phyloP scores from a whole-genome alignment of 2,329 filamentous ascomycete species.

The Colletotrichum filicis region DNA sequence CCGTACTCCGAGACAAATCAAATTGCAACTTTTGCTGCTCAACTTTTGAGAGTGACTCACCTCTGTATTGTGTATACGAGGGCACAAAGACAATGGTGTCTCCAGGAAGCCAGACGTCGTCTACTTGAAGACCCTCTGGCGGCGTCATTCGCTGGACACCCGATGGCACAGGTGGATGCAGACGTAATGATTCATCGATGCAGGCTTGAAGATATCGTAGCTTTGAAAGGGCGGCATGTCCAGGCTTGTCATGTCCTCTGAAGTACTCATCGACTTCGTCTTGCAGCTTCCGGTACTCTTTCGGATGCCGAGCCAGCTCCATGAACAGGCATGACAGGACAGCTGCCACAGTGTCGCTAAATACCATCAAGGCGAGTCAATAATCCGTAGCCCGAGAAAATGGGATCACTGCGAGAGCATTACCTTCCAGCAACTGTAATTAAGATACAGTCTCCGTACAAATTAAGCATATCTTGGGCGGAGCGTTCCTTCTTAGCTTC shows the following conservation, averaged over 20 bases:
- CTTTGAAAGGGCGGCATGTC: constrained; percentile 35
- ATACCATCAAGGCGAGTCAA: neutral
- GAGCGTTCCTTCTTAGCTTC: constrained; percentile 30
- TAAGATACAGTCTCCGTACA: constrained; percentile 41
- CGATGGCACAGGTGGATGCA: constrained; percentile 48
- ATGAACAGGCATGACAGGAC: constrained; percentile 30
- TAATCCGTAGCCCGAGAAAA: no score
- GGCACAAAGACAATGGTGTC: constrained; percentile 47
- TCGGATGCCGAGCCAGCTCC: constrained; percentile 26
- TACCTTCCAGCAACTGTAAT: constrained; percentile 46
- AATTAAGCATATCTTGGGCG: constrained; percentile 38
- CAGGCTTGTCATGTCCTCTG: constrained; percentile 15
- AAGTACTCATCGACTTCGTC: constrained; percentile 35
- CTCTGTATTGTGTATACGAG: constrained; percentile 39
- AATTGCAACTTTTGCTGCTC: neutral
- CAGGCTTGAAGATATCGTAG: constrained; percentile 45
- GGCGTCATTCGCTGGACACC: constrained; percentile 49
- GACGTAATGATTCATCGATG: constrained; percentile 52
- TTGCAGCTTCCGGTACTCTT: constrained; percentile 2
- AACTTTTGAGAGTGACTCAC: constrained; percentile 31
- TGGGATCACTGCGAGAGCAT: neutral
- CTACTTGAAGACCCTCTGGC: constrained; percentile 46
- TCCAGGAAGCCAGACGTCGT: constrained; percentile 45
- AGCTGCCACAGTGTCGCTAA: constrained; percentile 32
- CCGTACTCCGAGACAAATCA: no score